phyloP scores from a whole-genome alignment of 345 rosid species.

The Pugionium dolabratum region DNA sequence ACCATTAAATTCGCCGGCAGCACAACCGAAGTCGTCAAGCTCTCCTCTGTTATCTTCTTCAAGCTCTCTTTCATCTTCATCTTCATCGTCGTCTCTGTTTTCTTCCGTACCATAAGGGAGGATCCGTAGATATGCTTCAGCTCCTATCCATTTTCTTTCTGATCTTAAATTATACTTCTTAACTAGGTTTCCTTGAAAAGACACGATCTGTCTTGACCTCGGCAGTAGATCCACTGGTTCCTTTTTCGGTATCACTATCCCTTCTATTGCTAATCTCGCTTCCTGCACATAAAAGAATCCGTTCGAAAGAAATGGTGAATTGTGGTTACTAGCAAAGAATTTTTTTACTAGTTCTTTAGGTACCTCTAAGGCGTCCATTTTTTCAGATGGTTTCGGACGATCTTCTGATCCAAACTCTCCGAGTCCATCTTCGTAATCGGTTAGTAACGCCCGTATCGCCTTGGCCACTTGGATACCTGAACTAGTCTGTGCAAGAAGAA shows the following conservation, averaged over 20 bases:
- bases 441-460: conserved; percentile 54
- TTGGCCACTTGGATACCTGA: conserved; percentile 76
- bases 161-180: conserved; percentile 57
- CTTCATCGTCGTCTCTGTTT: conserved; percentile 29
- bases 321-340: not conserved
- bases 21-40: conserved; percentile 28
- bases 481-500: conserved; percentile 64
- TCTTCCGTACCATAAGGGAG: conserved; percentile 52
- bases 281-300: conserved; percentile 48
- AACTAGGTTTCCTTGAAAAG: conserved; percentile 64
- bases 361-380: conserved; percentile 85
- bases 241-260: conserved; percentile 67
- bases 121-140: conserved; percentile 51
- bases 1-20: conserved; percentile 19
- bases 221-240: conserved; percentile 72
- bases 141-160: conserved; percentile 58
- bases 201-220: conserved; percentile 55
- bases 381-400: conserved; percentile 54
- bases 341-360: conserved; percentile 13
- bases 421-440: conserved; percentile 51
- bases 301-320: conserved; percentile 5
- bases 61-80: conserved; percentile 39
- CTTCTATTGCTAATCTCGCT: conserved; percentile 77
- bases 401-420: conserved; percentile 55
- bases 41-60: conserved; percentile 42